Percentiles rank a stretch among this genome's conserved stretches.
Evolutionary conservation across 257 asterid genomes (phyloP).

Genomic region (Eucommia ulmoides): DNA sequence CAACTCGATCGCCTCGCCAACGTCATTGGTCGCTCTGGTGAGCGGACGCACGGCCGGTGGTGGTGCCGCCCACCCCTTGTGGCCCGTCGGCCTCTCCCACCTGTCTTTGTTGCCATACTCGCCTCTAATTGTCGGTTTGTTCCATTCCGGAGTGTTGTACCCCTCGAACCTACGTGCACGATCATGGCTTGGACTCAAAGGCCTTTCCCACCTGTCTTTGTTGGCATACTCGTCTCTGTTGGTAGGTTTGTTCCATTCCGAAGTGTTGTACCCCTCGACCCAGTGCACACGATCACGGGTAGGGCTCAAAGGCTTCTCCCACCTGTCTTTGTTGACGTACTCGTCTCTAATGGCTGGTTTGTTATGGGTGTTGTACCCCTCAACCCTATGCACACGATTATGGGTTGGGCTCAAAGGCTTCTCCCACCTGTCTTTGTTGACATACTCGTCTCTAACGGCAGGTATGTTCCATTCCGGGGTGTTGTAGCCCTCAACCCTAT

Average conservation of each 20-base stretch:
- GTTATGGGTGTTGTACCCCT: no score
- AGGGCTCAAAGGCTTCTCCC: neutral
- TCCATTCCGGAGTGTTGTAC: no score
- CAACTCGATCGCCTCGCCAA: neutral
- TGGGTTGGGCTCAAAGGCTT: neutral
- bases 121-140: neutral
- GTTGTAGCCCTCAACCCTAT: neutral
- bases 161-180: no score
- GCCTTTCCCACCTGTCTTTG: neutral
- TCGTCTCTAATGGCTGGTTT: neutral
- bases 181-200: neutral
- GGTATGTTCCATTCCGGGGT: neutral
- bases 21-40: neutral
- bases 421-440: neutral
- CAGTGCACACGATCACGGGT: neutral
- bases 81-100: neutral
- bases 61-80: neutral
- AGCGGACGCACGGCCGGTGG: neutral
- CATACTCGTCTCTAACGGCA: neutral
- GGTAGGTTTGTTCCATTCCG: no score
- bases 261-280: no score
- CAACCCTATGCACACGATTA: neutral
- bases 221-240: no score
- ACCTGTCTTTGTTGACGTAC: neutral
- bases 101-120: neutral